Base-by-base conservation (phyloP, 208 protist species). In the Vickermania spadyakhi region DNA sequence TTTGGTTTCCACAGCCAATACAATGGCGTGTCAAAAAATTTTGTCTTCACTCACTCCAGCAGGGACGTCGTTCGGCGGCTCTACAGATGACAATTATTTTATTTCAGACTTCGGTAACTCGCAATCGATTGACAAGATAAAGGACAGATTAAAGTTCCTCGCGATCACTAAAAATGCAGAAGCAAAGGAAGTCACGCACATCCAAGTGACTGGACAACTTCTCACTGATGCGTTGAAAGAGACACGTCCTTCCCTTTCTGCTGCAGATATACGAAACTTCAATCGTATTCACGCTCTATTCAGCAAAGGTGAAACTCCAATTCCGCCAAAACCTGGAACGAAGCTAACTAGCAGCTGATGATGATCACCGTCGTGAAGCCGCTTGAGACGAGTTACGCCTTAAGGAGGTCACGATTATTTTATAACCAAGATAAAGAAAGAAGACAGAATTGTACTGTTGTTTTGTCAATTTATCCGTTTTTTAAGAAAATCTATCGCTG, bases 1-100 rank as follows among this genome's bases (percentile, higher is more conserved):
- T 25, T 66, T 91, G 53, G 82, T 90, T 28, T 82, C 88, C 31
- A 87, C 79, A 1, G 88, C 88, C 14, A 84, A 76, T 68, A 75
- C 79, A 52, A 54, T 77, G 22, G 78, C 86, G 49, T 85, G 62
- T 67, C 76, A 83, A 45, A 45, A 45, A 18, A 18, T 45, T n/a
- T 45, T 45, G 36, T 7, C 36, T 7, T 45, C 36, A 18, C 36
- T 45, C 18, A n/a, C 36, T 7, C 36, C 36, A n/a, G 7, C 36
- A 18, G 18, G 7, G 36, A n/a, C 36, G 7, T 7, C 18, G 18
- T 7, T 64, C 21, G 62, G 45, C 21, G 51, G 18, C 22, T 71
- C 52, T 27, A 42, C 13, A 3, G 63, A 70, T 23, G 56, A 63
- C 28, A 52, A 58, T 61, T 93, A 81, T 61, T 57, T 75, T 41